These are phyloP conservation scores for Phytophthora uliginosa DNA, from an alignment of 352 stramenopile species.

Conservation along the genomic window DNA sequence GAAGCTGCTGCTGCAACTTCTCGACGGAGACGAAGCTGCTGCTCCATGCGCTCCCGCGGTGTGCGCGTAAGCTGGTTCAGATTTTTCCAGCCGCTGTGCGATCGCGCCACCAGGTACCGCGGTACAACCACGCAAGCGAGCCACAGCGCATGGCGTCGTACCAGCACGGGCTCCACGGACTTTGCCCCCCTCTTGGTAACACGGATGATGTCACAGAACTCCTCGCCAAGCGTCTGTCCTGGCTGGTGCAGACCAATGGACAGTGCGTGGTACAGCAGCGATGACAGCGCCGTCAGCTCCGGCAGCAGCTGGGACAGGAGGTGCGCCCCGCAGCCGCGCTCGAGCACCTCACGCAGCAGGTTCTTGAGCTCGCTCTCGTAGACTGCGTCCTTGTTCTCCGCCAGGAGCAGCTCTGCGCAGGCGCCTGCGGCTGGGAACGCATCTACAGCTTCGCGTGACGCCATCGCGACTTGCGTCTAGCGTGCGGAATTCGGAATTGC, in stretches of 20 bases:
- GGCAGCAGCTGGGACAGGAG: constrained; percentile 85
- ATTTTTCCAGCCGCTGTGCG: constrained; percentile 77
- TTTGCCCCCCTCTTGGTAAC: constrained; percentile 39
- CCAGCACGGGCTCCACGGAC: constrained; percentile 41
- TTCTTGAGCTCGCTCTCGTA: constrained; percentile 84
- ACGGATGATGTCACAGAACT: constrained; percentile 89
- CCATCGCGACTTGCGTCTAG: constrained; percentile 1
- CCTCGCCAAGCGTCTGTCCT: constrained; percentile 88
- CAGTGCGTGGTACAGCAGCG: constrained; percentile 76
- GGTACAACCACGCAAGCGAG: constrained; percentile 66
- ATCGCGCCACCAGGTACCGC: constrained; percentile 70
- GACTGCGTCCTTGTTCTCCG: constrained; percentile 77
- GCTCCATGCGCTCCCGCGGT: constrained; percentile 82
- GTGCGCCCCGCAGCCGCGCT: constrained; percentile 74
- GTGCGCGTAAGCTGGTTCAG: constrained; percentile 71
- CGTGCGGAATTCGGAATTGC: constrained; percentile 4
- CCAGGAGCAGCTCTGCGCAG: constrained; percentile 82
- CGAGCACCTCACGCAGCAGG: constrained; percentile 77
- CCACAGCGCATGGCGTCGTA: constrained; percentile 62
- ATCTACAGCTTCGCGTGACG: constrained; percentile 16
- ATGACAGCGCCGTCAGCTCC: constrained; percentile 70
- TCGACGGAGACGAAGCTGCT: constrained; percentile 69
- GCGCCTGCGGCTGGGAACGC: constrained; percentile 67
- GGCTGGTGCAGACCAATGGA: constrained; percentile 64
- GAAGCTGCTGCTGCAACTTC: constrained; percentile 28